Conservation (phyloP, 257 asterid species). For the Scutellaria barbata region DNA sequence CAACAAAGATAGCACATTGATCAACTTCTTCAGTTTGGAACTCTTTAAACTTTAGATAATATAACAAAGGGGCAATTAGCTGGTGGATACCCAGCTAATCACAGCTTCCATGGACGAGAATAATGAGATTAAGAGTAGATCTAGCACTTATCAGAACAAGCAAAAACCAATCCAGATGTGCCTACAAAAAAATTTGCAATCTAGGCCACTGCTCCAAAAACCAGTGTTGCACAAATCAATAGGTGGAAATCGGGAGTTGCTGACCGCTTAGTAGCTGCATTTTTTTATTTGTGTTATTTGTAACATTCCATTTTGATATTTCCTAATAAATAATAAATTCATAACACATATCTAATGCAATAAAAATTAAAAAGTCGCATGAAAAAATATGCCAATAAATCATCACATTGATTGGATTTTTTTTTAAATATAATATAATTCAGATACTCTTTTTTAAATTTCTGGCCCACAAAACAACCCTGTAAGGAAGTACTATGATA, state of each 20-base stretch:
- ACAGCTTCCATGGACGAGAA: conserved; percentile 18
- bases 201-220: conserved; percentile 1
- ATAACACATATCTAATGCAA: too few species aligned
- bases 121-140: conserved; percentile 20
- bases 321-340: too few species aligned
- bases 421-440: background rate
- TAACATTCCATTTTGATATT: too few species aligned
- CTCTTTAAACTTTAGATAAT: background rate
- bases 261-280: too few species aligned
- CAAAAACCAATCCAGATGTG: background rate
- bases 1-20: conserved; percentile 28
- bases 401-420: conserved; percentile 22
- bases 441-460: conserved; percentile 1
- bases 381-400: background rate
- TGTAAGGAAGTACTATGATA: background rate
- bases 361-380: too few species aligned
- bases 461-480: background rate
- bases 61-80: background rate
- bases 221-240: too few species aligned
- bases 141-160: conserved; percentile 12
- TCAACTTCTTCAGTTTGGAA: conserved; percentile 27
- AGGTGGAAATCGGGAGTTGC: too few species aligned
- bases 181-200: background rate
- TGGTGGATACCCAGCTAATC: conserved; percentile 2
- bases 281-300: too few species aligned